Conservation (phyloP, 2,329 filamentous ascomycete species). For the Onygenales sp. region DNA sequence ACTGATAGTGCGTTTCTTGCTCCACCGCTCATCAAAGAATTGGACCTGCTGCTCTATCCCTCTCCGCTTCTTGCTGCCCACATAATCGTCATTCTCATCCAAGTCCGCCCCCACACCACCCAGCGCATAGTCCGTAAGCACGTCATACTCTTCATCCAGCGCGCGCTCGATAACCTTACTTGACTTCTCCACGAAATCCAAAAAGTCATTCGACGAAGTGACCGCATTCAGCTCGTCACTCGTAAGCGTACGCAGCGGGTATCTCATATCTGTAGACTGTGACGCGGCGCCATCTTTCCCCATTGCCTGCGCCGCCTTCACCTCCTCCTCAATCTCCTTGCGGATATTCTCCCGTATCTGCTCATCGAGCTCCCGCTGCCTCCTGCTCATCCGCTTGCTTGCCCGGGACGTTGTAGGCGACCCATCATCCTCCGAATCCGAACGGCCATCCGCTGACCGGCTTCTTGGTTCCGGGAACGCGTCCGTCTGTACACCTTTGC, state of each 20-base stretch:
- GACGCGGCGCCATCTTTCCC: constrained; percentile 26
- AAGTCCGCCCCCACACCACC: constrained; percentile 62
- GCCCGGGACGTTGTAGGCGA: constrained; percentile 44
- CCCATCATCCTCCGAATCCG: constrained; percentile 53
- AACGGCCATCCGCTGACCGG: constrained; percentile 44
- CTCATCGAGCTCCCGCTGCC: constrained; percentile 75
- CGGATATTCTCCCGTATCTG: constrained; percentile 77
- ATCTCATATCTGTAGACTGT: constrained; percentile 44
- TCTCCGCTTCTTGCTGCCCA: constrained; percentile 31
- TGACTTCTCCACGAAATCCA: constrained; percentile 89
- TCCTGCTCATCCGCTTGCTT: constrained; percentile 66
- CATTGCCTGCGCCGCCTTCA: constrained; percentile 56
- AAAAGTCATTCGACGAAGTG: constrained; percentile 83
- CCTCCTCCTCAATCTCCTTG: constrained; percentile 85
- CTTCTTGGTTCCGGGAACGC: constrained; percentile 53
- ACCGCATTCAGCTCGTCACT: constrained; percentile 83
- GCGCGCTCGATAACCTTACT: constrained; percentile 96
- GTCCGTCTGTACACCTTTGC: constrained; percentile 88
- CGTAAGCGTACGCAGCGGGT: constrained; percentile 69
- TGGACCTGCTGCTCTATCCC: constrained; percentile 70
- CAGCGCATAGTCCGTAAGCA: constrained; percentile 86
- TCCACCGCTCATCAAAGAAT: constrained; percentile 92
- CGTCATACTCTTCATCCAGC: constrained; percentile 90
- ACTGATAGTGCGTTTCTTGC: constrained; percentile 94
- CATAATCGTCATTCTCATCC: constrained; percentile 63